Percentiles rank a stretch among this genome's conserved stretches.
Conservation (phyloP, 495 filamentous ascomycete genomes). For the Evernia prunastri region DNA sequence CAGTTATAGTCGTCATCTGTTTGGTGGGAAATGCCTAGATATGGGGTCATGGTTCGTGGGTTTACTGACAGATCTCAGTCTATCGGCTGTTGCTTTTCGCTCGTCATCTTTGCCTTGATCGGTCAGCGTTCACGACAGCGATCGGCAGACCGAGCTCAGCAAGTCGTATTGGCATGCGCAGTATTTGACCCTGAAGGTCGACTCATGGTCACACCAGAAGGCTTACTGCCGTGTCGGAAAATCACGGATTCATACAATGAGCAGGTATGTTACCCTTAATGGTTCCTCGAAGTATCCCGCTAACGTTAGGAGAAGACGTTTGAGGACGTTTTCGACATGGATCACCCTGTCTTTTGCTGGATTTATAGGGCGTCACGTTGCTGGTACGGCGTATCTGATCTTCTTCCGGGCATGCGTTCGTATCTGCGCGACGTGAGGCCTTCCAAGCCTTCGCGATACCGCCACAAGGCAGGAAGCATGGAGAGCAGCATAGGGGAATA, state of each 20-base stretch:
- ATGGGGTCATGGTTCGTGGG: constrained; percentile 1
- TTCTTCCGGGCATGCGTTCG: constrained; percentile 59
- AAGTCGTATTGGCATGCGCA: constrained; percentile 68
- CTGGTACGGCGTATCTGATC: constrained; percentile 60
- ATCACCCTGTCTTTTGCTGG: constrained; percentile 82
- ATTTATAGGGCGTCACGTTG: constrained; percentile 71
- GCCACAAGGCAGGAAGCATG: background rate
- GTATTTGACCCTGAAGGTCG: constrained; percentile 69
- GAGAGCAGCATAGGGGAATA: constrained; percentile 45
- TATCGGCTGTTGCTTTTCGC: constrained; percentile 51
- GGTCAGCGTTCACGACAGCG: constrained; percentile 49
- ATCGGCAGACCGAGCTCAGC: constrained; percentile 61
- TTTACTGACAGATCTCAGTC: constrained; percentile 38
- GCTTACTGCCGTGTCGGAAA: constrained; percentile 70
- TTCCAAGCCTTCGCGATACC: constrained; percentile 32
- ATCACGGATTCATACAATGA: constrained; percentile 75
- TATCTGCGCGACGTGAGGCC: constrained; percentile 25
- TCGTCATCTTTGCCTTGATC: constrained; percentile 50
- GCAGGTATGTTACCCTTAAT: constrained; percentile 42
- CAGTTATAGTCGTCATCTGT: constrained; percentile 57
- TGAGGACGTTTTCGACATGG: constrained; percentile 67
- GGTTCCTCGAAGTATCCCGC: background rate
- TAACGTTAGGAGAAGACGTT: constrained; percentile 44
- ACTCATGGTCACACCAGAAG: constrained; percentile 73
- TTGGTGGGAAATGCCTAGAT: constrained; percentile 42